Evolutionary conservation across 345 rosid species (phyloP), one percentile per base, ranked within the genome.

Genomic region (Gossypioides kirkii): DNA sequence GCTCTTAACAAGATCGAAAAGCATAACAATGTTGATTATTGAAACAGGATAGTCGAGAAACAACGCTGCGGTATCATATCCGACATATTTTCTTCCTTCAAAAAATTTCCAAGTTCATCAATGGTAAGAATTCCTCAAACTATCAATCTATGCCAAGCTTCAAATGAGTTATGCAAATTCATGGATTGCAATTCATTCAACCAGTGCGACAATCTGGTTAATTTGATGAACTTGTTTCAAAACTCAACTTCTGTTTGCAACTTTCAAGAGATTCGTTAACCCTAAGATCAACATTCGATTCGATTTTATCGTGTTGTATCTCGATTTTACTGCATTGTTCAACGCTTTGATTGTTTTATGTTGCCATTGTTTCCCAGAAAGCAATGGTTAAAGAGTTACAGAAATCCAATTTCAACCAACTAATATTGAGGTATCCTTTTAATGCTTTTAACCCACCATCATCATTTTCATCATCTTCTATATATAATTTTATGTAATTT

Each of bases 11-110:
- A 84, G 77, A 23, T 78, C 77, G 1, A 1, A 74, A 2, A 86
- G 83, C 62, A 80, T 74, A 80, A 64, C 84, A 7, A 82, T 86
- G 85, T 22, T 86, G 43, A 56, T 82, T 10, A 77, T 86, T 4
- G 89, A 86, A 8, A 77, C 84, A 50, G 28, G 72, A 3, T 74
- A 75, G 43, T 25, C 73, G 66, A 67, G 67, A 71, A 64, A 74
- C 14, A 85, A 86, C 2, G 20, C 78, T 1, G 84, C 84, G 4
- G 18, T 83, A 32, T 87, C 87, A 1, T 86, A 83, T 45, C 89
- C 89, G 2, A 82, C 87, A 36, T 80, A 77, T 25, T 86, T 86
- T 58, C 87, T 83, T 68, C 89, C 87, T 0, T 74, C 82, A 2
- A 74, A 73, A 28, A 61, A 76, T 28, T 45, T 25, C 1, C 82